phyloP scores from a whole-genome alignment of 768 basidiomycete genomes.

The Trametes cingulata region DNA sequence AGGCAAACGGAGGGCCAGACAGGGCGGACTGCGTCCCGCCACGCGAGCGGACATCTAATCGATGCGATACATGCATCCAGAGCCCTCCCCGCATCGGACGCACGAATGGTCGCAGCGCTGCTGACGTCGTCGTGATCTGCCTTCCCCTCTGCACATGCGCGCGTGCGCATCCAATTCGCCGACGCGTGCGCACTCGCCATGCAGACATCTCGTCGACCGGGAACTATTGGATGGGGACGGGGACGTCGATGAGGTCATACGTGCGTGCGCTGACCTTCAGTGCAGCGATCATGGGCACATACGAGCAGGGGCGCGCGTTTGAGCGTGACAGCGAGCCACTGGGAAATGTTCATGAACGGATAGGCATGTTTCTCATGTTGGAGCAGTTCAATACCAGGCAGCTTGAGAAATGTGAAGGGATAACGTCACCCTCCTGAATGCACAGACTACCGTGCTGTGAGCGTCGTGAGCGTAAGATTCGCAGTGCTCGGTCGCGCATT shows the following conservation, averaged over 20 bases:
- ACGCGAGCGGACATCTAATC: conserved; percentile 9
- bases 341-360: background rate
- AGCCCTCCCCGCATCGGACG: background rate
- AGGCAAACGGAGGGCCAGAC: background rate
- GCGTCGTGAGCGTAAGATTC: too few species aligned
- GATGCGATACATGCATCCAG: conserved; percentile 7
- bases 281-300: too few species aligned
- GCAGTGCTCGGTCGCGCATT: too few species aligned
- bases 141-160: too few species aligned
- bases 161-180: background rate
- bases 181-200: background rate
- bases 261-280: background rate
- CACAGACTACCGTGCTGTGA: too few species aligned
- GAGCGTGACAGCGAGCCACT: background rate
- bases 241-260: background rate
- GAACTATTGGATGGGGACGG: too few species aligned
- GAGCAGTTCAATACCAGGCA: background rate
- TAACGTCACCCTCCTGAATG: too few species aligned
- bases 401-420: background rate
- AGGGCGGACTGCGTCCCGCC: background rate
- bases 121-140: background rate
- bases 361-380: conserved; percentile 3
- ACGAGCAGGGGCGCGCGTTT: too few species aligned
- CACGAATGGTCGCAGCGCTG: background rate
- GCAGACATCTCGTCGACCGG: background rate